Base-by-base conservation (phyloP, 306 rosid genomes). In the Leucaena leucocephala region DNA sequence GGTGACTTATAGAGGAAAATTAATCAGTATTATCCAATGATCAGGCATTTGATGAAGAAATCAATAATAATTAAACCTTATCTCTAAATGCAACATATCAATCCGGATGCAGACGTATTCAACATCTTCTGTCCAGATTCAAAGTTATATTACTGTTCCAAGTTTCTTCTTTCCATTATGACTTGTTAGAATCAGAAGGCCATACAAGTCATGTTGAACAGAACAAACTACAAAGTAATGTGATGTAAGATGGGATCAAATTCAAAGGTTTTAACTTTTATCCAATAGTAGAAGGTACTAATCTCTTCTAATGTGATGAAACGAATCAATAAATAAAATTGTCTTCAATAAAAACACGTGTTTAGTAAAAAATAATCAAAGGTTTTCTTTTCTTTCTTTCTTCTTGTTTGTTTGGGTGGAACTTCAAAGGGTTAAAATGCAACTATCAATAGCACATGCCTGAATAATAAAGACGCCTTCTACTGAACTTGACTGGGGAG, bases 11-110 rank as follows among this genome's bases (percentile, higher is more conserved):
- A 34, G 64, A 17, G 8, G 44, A 62, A 62, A 16, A 61, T 7
- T 61, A 35, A 44, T 63, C n/a, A 16, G 14, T 16, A 11, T 46
- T 44, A 61, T 61, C 35, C 57, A 3, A 33, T 73, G 67, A 55
- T 13, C 0, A 7, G 34, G 33, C 16, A 33, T 38, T 70, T 58
- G 59, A 6, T 40, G 15, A 50, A 21, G 40, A 38, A 9, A 59
- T 43, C 57, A 12, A 16, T 43, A 33, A 46, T 36, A 9, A 48
- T 71, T 7, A 21, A 71, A 71, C 27, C 64, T 71, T 79, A 79
- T 46, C 71, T 58, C 14, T 8, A 58, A 57, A 3, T 73, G 68
- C 55, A 40, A 13, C 68, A 74, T 21, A 48, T 42, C 78, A 40
- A 35, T 36, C 4, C 5, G 35, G 76, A 72, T 52, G 72, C 27